Evolutionary conservation across 805 yeast genomes (phyloP).

Genomic region (Komagataella mondaviorum): DNA sequence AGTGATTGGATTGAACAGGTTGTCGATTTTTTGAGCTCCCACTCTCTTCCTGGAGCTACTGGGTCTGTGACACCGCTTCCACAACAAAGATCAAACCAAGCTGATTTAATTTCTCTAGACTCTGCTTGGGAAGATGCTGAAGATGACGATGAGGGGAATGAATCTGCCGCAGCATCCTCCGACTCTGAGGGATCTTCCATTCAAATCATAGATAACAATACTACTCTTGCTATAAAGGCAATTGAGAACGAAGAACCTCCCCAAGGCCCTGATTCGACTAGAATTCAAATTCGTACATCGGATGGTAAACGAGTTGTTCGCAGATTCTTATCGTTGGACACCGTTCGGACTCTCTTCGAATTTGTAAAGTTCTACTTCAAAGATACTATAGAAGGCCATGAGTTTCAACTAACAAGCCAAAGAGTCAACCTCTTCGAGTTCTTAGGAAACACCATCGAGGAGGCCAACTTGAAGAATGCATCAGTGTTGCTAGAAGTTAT

Average conservation of each 20-base stretch:
- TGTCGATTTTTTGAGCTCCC: conserved; percentile 50
- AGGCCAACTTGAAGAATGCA: conserved; percentile 74
- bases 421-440: conserved; percentile 41
- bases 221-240: conserved; percentile 24
- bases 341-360: conserved; percentile 47
- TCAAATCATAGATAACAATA: conserved; percentile 1
- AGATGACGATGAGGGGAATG: conserved; percentile 9
- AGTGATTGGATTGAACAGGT: conserved; percentile 55
- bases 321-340: conserved; percentile 45
- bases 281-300: conserved; percentile 81
- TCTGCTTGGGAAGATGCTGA: conserved; percentile 6
- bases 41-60: conserved; percentile 44
- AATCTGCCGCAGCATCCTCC: conserved; percentile 3
- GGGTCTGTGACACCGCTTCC: conserved; percentile 62
- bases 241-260: conserved; percentile 50
- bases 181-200: conserved; percentile 12
- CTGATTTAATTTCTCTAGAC: conserved; percentile 5
- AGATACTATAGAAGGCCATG: conserved; percentile 23
- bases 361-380: conserved; percentile 49
- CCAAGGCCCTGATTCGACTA: conserved; percentile 30
- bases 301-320: conserved; percentile 77
- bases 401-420: conserved; percentile 45
- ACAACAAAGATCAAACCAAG: conserved; percentile 37
- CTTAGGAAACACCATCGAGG: conserved; percentile 46
- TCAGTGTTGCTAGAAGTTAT: conserved; percentile 54